A percentile compares a stretch with the other conserved stretches of the same genome.
phyloP scores from a whole-genome alignment of 805 yeast species.

The Limtongia smithiae region DNA sequence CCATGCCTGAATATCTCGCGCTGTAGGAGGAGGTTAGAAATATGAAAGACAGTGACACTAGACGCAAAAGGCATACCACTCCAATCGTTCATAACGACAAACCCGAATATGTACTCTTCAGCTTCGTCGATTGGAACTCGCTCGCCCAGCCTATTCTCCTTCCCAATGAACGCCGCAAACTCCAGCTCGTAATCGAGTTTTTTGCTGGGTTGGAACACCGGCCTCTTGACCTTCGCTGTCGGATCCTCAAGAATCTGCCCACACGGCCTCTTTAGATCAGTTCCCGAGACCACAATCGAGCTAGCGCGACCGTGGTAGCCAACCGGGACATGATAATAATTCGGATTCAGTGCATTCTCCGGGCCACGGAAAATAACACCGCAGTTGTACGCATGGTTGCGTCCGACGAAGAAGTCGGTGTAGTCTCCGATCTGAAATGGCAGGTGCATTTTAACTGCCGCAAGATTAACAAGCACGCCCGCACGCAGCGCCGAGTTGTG shows the following conservation, averaged over 20 bases:
- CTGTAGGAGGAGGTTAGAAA: background rate
- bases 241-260: slow-evolving; percentile 30
- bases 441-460: slow-evolving; percentile 6
- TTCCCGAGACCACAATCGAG: slow-evolving; percentile 32
- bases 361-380: slow-evolving; percentile 31
- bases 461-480: slow-evolving; percentile 7
- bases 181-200: slow-evolving; percentile 32
- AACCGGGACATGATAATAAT: slow-evolving; percentile 32
- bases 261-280: slow-evolving; percentile 28
- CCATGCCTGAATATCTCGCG: slow-evolving; percentile 34
- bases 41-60: background rate
- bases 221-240: slow-evolving; percentile 1
- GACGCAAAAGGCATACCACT: slow-evolving; percentile 9
- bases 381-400: slow-evolving; percentile 31
- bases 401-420: slow-evolving; percentile 33
- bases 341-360: slow-evolving; percentile 30
- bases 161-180: slow-evolving; percentile 30
- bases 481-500: slow-evolving; percentile 10
- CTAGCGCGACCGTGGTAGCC: slow-evolving; percentile 34
- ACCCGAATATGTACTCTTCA: slow-evolving; percentile 31
- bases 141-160: slow-evolving; percentile 27
- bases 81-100: slow-evolving; percentile 34
- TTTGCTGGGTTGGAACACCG: slow-evolving; percentile 1
- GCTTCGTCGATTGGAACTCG: slow-evolving; percentile 27
- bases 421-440: slow-evolving; percentile 33